A percentile compares a stretch with the other conserved stretches of the same genome.
Evolutionary conservation across 108 stramenopile genomes (phyloP).

Genomic region (Nitzschia inconspicua): DNA sequence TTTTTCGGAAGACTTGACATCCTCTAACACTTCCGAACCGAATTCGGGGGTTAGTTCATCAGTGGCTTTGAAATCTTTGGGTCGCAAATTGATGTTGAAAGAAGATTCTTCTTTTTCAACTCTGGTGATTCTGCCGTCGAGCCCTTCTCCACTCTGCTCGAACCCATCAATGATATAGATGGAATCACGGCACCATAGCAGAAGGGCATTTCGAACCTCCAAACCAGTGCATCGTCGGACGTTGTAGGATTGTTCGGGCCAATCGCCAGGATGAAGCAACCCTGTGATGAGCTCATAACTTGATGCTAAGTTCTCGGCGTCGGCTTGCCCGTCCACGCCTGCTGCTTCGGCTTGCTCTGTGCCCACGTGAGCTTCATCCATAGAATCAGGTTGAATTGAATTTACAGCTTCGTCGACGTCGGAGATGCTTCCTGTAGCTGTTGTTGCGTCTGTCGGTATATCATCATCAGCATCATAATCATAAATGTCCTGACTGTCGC

Average conservation of each 20-base stretch:
- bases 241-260: slow-evolving; percentile 87
- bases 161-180: slow-evolving; percentile 89
- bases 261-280: slow-evolving; percentile 77
- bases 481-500: slow-evolving; percentile 40
- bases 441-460: slow-evolving; percentile 25
- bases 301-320: slow-evolving; percentile 47
- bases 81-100: slow-evolving; percentile 72
- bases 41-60: slow-evolving; percentile 22
- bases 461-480: slow-evolving; percentile 61
- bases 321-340: slow-evolving; percentile 28
- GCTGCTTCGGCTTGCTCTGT: background rate
- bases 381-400: background rate
- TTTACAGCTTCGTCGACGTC: background rate
- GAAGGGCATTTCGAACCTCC: slow-evolving; percentile 79
- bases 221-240: slow-evolving; percentile 84
- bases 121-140: slow-evolving; percentile 77
- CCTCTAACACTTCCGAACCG: slow-evolving; percentile 25
- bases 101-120: slow-evolving; percentile 75
- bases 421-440: slow-evolving; percentile 10
- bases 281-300: slow-evolving; percentile 86
- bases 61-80: slow-evolving; percentile 42
- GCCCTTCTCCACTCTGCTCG: slow-evolving; percentile 79
- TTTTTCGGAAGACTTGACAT: slow-evolving; percentile 21
- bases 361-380: slow-evolving; percentile 2
- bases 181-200: slow-evolving; percentile 78